phyloP scores from a whole-genome alignment of 768 basidiomycete genomes.

The Suillus alpinus region DNA sequence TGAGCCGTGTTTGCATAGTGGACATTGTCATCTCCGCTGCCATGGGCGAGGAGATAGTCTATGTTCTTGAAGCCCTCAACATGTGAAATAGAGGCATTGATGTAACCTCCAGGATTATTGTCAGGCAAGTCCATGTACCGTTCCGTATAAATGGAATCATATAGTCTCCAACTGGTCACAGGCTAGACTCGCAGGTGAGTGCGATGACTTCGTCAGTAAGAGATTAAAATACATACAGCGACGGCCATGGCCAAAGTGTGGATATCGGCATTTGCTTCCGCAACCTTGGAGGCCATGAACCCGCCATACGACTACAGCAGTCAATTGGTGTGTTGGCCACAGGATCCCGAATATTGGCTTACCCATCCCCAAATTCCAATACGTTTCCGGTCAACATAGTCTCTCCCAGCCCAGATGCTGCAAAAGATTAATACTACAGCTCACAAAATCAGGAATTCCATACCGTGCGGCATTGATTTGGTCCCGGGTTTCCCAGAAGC shows the following conservation, averaged over 20 bases:
- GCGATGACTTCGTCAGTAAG: conserved; percentile 2
- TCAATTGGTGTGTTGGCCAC: conserved; percentile 8
- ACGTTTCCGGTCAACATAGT: conserved; percentile 83
- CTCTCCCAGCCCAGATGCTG: conserved; percentile 80
- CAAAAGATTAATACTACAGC: background rate
- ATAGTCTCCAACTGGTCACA: conserved; percentile 83
- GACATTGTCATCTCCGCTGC: conserved; percentile 95
- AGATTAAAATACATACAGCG: conserved; percentile 53
- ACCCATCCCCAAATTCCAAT: conserved; percentile 99
- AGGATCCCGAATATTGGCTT: conserved; percentile 25
- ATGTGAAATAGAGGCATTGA: conserved; percentile 83
- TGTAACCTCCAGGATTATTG: conserved; percentile 82
- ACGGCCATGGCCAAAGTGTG: conserved; percentile 91
- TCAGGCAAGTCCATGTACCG: conserved; percentile 90
- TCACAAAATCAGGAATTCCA: conserved; percentile 24
- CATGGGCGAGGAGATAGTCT: conserved; percentile 85
- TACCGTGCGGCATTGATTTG: conserved; percentile 87
- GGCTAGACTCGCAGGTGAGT: conserved; percentile 45
- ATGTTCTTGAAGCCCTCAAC: conserved; percentile 83
- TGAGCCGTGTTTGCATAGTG: conserved; percentile 92
- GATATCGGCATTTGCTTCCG: conserved; percentile 86
- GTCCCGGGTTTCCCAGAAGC: conserved; percentile 85
- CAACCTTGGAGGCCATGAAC: conserved; percentile 91
- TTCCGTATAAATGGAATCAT: conserved; percentile 96
- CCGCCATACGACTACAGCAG: conserved; percentile 83